Percentiles rank a stretch among this genome's conserved stretches.
phyloP scores from a whole-genome alignment of 805 yeast species.

The Lachancea quebecensis region DNA sequence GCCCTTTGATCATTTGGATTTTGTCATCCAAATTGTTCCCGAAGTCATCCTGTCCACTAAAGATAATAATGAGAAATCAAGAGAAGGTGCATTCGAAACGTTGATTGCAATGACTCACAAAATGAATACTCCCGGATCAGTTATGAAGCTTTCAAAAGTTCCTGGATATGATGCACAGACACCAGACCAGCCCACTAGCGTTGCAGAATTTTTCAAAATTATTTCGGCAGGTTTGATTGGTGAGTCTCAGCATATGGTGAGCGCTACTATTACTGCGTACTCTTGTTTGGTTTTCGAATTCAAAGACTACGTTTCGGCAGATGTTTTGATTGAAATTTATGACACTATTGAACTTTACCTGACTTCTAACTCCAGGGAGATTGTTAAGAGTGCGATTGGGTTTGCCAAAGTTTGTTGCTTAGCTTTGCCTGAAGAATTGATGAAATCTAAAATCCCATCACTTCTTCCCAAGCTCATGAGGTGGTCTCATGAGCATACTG shows the following conservation, averaged over 20 bases:
- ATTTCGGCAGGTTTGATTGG: constrained; percentile 96
- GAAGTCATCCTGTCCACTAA: constrained; percentile 88
- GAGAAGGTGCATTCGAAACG: constrained; percentile 70
- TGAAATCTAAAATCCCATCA: constrained; percentile 57
- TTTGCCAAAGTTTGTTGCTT: constrained; percentile 85
- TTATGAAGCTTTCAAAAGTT: constrained; percentile 55
- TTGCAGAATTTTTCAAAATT: constrained; percentile 84
- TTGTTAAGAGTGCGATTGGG: constrained; percentile 90
- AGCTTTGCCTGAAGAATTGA: constrained; percentile 70
- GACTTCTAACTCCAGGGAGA: constrained; percentile 86
- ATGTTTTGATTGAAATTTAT: constrained; percentile 63
- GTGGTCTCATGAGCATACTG: constrained; percentile 95
- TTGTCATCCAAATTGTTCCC: constrained; percentile 75
- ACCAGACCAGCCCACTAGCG: constrained; percentile 57
- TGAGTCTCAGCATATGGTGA: constrained; percentile 88
- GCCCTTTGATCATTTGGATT: constrained; percentile 59
- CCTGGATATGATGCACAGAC: constrained; percentile 59
- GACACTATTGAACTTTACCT: constrained; percentile 85
- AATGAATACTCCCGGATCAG: constrained; percentile 63
- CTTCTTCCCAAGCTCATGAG: constrained; percentile 68
- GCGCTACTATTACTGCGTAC: constrained; percentile 90
- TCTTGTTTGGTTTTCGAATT: constrained; percentile 85
- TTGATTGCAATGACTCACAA: constrained; percentile 74
- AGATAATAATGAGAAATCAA: constrained; percentile 85
- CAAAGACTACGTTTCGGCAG: constrained; percentile 53